These are phyloP conservation scores for Cyclotella sp. DNA, from an alignment of 108 stramenopile species.

Conservation along the genomic window DNA sequence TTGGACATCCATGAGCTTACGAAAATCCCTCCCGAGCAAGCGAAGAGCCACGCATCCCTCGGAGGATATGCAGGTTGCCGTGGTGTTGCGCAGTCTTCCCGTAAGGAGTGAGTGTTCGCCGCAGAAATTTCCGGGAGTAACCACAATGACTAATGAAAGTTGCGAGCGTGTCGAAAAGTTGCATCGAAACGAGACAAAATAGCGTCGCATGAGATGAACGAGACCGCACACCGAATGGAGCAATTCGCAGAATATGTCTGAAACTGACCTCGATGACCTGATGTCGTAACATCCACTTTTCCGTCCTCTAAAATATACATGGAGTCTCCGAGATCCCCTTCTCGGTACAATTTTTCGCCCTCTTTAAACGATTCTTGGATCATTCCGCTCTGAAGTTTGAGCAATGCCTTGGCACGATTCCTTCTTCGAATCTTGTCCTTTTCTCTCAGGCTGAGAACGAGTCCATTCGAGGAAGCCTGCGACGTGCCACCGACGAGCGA, in stretches of 20 bases:
- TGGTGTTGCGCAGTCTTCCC: conserved; percentile 66
- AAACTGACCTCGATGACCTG: conserved; percentile 33
- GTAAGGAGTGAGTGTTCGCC: conserved; percentile 80
- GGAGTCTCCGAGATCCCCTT: conserved; percentile 66
- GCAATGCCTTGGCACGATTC: conserved; percentile 80
- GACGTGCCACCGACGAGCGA: no score
- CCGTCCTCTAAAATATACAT: conserved; percentile 74
- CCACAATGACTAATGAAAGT: conserved; percentile 45
- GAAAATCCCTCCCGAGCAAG: conserved; percentile 64
- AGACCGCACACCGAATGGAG: background rate
- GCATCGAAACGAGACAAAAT: conserved; percentile 1
- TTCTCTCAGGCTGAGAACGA: conserved; percentile 68
- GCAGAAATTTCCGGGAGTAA: conserved; percentile 68
- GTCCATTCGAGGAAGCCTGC: conserved; percentile 51
- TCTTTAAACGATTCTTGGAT: conserved; percentile 41
- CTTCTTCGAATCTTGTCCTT: conserved; percentile 83
- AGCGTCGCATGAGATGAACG: background rate
- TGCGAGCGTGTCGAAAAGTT: background rate
- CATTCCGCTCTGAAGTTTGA: conserved; percentile 74
- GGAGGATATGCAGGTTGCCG: conserved; percentile 58
- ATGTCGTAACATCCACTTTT: conserved; percentile 48
- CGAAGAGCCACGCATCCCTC: conserved; percentile 64
- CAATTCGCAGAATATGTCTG: background rate
- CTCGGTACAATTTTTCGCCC: conserved; percentile 58
- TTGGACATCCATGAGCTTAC: conserved; percentile 61